Evolutionary conservation across 129 eudicot species (phyloP).

Genomic region (Tanacetum coccineum): DNA sequence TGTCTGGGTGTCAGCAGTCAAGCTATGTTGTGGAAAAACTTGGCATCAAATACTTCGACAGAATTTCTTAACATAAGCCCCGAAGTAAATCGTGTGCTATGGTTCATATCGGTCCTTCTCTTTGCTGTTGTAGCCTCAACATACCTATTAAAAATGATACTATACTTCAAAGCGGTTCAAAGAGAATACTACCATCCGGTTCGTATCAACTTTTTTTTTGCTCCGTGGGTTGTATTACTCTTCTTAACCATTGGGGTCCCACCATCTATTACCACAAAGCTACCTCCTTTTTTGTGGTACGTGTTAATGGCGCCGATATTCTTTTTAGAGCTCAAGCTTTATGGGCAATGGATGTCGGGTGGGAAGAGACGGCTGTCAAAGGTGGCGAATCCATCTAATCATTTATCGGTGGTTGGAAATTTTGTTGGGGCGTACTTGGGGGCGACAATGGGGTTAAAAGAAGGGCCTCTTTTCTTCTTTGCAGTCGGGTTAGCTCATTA

Average conservation of each 20-base stretch:
- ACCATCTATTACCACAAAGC: constrained; percentile 29
- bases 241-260: constrained; percentile 59
- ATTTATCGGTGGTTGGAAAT: constrained; percentile 62
- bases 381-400: constrained; percentile 31
- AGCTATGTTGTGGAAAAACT: constrained; percentile 16
- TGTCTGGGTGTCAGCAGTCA: constrained; percentile 6
- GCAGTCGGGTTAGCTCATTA: constrained; percentile 76
- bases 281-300: constrained; percentile 48
- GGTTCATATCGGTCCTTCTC: constrained; percentile 7
- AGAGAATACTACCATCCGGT: constrained; percentile 12
- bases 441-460: constrained; percentile 70
- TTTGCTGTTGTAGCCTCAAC: constrained; percentile 1
- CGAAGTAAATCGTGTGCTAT: not conserved
- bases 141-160: constrained; percentile 4
- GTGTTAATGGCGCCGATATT: constrained; percentile 58
- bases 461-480: constrained; percentile 71
- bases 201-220: constrained; percentile 51
- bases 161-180: constrained; percentile 14
- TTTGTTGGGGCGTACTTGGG: constrained; percentile 75
- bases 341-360: constrained; percentile 89
- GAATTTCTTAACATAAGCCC: constrained; percentile 13
- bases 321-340: constrained; percentile 56
- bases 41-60: not conserved
- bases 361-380: constrained; percentile 55
- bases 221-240: constrained; percentile 55